phyloP scores from a whole-genome alignment of 2,329 filamentous ascomycete species.

The Kalmusia sp. region DNA sequence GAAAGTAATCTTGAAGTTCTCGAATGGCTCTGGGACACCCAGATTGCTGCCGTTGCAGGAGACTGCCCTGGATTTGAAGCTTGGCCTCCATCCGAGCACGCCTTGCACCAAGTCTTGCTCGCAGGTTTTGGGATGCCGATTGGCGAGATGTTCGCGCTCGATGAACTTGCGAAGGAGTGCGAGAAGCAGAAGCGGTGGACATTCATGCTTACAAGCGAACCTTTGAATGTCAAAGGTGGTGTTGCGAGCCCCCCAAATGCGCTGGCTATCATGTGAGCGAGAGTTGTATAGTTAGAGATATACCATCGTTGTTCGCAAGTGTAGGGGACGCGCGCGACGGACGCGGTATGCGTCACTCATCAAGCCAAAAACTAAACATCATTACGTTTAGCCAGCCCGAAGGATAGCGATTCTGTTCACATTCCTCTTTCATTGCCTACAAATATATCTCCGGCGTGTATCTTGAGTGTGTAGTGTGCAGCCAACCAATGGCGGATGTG shows the following conservation, averaged over 20 bases:
- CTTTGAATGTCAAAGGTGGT: constrained; percentile 51
- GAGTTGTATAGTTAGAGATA: neutral
- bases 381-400: too few species aligned
- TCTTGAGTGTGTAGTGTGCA: too few species aligned
- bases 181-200: constrained; percentile 44
- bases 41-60: constrained; percentile 45
- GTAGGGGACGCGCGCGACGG: too few species aligned
- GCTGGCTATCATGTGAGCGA: constrained; percentile 37
- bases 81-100: constrained; percentile 26
- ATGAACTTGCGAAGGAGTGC: constrained; percentile 48
- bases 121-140: constrained; percentile 53
- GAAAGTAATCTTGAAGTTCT: constrained; percentile 23
- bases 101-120: constrained; percentile 46
- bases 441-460: too few species aligned
- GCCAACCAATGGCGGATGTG: too few species aligned
- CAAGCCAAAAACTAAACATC: too few species aligned
- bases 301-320: too few species aligned
- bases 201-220: constrained; percentile 53
- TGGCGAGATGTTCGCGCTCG: constrained; percentile 56
- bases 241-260: constrained; percentile 43
- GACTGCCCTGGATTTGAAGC: constrained; percentile 44
- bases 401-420: too few species aligned
- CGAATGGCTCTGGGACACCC: constrained; percentile 30
- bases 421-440: too few species aligned
- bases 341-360: too few species aligned